Conservation (phyloP, 139 green algal genomes). For the Chlamydomonas incerta region DNA sequence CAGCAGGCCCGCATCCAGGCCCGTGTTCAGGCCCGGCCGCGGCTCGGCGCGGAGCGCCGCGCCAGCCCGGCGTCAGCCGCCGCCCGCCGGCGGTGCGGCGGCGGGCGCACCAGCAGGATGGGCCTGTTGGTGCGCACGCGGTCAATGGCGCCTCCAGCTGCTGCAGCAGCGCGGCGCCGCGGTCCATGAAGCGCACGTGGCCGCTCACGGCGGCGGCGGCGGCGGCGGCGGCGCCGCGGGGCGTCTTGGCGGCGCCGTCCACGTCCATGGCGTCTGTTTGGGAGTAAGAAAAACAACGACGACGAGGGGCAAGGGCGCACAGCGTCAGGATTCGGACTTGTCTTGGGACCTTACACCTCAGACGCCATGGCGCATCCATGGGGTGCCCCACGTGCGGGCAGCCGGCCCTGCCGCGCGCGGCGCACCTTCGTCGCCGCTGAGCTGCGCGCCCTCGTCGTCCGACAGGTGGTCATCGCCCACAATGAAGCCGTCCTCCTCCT, state of each 20-base stretch:
- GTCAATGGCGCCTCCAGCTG: conserved; percentile 58
- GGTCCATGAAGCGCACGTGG: conserved; percentile 1
- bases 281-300: too few relatives aligned
- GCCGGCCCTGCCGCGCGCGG: too few relatives aligned
- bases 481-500: conserved; percentile 79
- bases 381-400: too few relatives aligned
- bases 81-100: not conserved
- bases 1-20: conserved; percentile 19
- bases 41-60: not conserved
- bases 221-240: conserved; percentile 1
- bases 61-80: too few relatives aligned
- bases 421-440: conserved; percentile 24
- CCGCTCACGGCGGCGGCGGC: not conserved
- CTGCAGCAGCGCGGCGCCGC: conserved; percentile 21
- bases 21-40: conserved; percentile 31
- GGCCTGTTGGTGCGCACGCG: conserved; percentile 49
- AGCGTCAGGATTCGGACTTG: too few relatives aligned
- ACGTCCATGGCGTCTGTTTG: conserved; percentile 21
- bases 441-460: conserved; percentile 74
- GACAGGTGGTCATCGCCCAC: conserved; percentile 82
- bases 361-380: too few relatives aligned
- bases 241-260: conserved; percentile 2
- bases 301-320: too few relatives aligned
- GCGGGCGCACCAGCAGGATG: conserved; percentile 57
- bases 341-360: too few relatives aligned